Percentiles rank a stretch among this genome's conserved stretches.
Evolutionary conservation across 371 early-diverging fungal species (phyloP).

Genomic region (Thermomucor indicae-seudaticae): DNA sequence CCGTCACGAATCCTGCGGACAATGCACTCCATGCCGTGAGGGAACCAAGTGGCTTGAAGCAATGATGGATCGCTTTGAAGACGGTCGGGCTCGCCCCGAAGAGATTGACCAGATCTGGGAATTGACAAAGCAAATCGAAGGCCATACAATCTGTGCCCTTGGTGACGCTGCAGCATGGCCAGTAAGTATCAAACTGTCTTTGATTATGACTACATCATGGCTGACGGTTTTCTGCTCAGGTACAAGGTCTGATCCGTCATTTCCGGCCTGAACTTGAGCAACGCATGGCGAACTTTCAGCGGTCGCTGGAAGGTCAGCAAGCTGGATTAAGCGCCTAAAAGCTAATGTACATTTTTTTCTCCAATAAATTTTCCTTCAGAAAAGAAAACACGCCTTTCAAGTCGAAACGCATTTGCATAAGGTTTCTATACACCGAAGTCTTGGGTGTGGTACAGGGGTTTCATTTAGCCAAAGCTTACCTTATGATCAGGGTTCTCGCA

Average conservation of each 20-base stretch:
- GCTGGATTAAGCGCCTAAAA: conserved; percentile 1
- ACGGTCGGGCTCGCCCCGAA: conserved; percentile 76
- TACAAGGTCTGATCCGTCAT: conserved; percentile 89
- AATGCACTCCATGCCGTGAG: conserved; percentile 98
- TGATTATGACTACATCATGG: not conserved
- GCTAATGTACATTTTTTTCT: too few species aligned
- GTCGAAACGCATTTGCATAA: too few species aligned
- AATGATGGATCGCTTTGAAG: conserved; percentile 95
- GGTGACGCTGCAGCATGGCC: conserved; percentile 99
- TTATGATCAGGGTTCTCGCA: too few species aligned
- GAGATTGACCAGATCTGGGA: conserved; percentile 89
- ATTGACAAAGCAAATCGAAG: conserved; percentile 94
- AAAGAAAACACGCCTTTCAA: too few species aligned
- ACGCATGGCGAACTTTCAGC: conserved; percentile 67
- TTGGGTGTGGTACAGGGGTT: too few species aligned
- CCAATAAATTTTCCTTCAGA: too few species aligned
- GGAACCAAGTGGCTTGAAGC: conserved; percentile 93
- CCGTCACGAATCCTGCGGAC: conserved; percentile 96
- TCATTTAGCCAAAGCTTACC: too few species aligned
- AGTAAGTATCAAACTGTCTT: conserved; percentile 16
- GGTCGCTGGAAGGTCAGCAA: conserved; percentile 12
- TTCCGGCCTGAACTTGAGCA: conserved; percentile 92
- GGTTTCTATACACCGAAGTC: too few species aligned
- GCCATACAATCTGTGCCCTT: conserved; percentile 97
- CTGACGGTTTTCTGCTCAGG: not conserved